Base-by-base conservation (phyloP, 805 yeast species). In the Yarrowia alimentaria region DNA sequence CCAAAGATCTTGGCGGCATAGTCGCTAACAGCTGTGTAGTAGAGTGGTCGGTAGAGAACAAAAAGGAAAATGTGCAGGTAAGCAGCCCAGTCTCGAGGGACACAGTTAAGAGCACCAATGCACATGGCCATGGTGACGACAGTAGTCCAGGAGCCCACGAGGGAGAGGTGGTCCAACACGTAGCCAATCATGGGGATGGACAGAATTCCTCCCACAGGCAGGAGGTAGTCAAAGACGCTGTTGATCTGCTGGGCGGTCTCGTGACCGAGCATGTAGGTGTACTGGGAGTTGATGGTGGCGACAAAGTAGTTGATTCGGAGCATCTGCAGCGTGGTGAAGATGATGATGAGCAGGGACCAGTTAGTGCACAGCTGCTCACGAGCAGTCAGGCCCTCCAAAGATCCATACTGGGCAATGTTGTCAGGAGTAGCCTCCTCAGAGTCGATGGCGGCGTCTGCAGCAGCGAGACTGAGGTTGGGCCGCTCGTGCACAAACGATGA, bases 1-100 rank as follows among this genome's bases (percentile, higher is more conserved):
- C 98, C 98, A 69, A 91, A 90, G 24, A 90, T 91, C 64, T 90
- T 90, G 21, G 95, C 94, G 60, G 89, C 78, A 64, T 82, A 88
- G 66, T 91, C 97, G 1, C 95, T 85, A 6, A 89, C 87, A 1
- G 94, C 86, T 1, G 98, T 90, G 67, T 90, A 91, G 62, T 85
- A 89, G 62, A 90, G 85, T 9, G 98, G 96, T 64, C 98, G 76
- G 67, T 85, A 89, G 1, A 85, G 71, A 9, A 88, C 97, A 57
- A 90, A 69, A 22, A 85, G 56, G 1, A 80, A 58, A 33, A 90
- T 84, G 3, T 95, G 95, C 1, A 76, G 34, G 37, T 84, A 73
- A 32, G 90, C 89, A 2, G 78, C 72, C 28, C 66, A 55, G 17
- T 65, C 61, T 38, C 58, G 57, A 4, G 83, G 71, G 26, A 85